phyloP scores from a whole-genome alignment of 2,329 filamentous ascomycete species.

The Cephalotrichum gorgonifer region DNA sequence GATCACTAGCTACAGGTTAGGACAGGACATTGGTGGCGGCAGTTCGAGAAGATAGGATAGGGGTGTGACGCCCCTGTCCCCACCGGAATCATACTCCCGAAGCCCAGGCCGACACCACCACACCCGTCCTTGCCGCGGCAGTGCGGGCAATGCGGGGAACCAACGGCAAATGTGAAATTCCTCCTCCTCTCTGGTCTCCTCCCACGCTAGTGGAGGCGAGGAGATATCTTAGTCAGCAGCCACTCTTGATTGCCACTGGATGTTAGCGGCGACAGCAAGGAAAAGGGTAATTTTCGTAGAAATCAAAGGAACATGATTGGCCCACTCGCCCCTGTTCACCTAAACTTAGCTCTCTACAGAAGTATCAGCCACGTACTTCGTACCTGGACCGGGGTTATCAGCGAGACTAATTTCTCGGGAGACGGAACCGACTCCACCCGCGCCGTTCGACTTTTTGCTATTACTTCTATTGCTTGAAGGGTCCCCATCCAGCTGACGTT shows the following conservation, averaged over 20 bases:
- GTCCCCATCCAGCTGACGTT: conserved; percentile 3
- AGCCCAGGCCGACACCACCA: too few species aligned
- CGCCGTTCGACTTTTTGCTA: conserved; percentile 6
- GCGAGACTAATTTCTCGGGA: conserved; percentile 1
- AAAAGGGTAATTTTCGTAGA: too few species aligned
- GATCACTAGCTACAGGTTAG: conserved; percentile 81
- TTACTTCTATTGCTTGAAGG: neutral
- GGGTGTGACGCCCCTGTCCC: neutral
- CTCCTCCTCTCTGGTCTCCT: too few species aligned
- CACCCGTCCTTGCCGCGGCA: too few species aligned
- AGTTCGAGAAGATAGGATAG: conserved; percentile 39
- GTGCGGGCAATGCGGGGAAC: too few species aligned
- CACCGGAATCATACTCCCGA: neutral
- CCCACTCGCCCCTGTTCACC: too few species aligned
- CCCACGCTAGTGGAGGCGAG: too few species aligned
- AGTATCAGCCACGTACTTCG: neutral
- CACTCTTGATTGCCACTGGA: too few species aligned
- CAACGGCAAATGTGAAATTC: too few species aligned
- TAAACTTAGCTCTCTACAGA: neutral
- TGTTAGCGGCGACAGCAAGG: too few species aligned
- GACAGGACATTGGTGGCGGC: conserved; percentile 67
- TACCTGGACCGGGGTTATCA: neutral
- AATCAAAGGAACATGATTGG: too few species aligned
- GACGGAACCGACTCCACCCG: conserved; percentile 4
- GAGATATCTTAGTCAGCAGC: too few species aligned